These are phyloP conservation scores for Coelastrella sp. DNA, from an alignment of 139 green algal species.

Conservation along the genomic window DNA sequence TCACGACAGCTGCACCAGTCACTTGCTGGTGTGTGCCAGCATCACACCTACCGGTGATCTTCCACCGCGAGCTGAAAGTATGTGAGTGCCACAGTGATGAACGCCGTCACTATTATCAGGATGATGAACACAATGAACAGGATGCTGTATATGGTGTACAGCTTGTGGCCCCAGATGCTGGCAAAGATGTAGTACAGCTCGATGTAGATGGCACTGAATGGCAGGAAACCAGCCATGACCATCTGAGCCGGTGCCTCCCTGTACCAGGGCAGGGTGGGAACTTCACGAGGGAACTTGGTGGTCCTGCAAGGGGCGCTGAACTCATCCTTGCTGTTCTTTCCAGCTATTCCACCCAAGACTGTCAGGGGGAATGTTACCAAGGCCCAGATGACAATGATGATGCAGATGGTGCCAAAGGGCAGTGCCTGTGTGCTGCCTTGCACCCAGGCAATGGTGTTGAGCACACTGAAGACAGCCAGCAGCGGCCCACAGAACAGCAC, in stretches of 20 bases:
- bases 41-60: conserved; percentile 79
- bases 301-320: conserved; percentile 86
- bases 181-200: conserved; percentile 99
- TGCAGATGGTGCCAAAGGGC: conserved; percentile 87
- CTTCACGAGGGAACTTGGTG: conserved; percentile 89
- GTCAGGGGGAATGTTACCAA: conserved; percentile 94
- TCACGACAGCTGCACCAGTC: not conserved
- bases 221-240: conserved; percentile 94
- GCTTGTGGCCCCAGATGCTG: conserved; percentile 97
- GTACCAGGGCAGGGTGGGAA: conserved; percentile 93
- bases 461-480: conserved; percentile 82
- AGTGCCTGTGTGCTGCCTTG: conserved; percentile 65
- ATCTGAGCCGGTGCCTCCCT: conserved; percentile 86
- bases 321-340: conserved; percentile 79
- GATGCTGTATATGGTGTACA: conserved; percentile 96
- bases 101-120: conserved; percentile 93
- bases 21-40: not conserved
- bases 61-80: conserved; percentile 98
- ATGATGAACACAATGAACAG: conserved; percentile 97
- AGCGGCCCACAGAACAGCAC: conserved; percentile 86
- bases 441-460: conserved; percentile 86
- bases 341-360: conserved; percentile 88
- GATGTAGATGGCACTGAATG: conserved; percentile 98
- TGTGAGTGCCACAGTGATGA: conserved; percentile 96
- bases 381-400: conserved; percentile 89